Evolutionary conservation across 2,329 filamentous ascomycete genomes (phyloP), one percentile per base, ranked within the genome.

Genomic region (Claviceps sp.): DNA sequence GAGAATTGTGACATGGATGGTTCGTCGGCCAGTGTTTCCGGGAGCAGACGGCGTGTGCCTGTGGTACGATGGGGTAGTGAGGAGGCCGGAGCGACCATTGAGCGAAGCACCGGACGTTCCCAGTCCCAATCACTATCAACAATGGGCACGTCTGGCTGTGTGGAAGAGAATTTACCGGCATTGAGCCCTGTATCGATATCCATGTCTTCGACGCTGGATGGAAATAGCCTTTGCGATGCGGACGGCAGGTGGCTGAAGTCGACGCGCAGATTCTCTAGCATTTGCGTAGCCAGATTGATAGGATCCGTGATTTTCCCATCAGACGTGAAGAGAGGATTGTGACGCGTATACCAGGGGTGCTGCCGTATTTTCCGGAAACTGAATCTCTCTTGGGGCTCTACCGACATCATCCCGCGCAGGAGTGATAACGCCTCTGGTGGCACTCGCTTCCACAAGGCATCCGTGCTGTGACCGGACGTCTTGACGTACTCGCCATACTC

Each of bases 271-370:
- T 82, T 86, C 64, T 95, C 88, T 51, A 98, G 83, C 88, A 98
- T 95, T 63, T 88, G 83, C 0, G 93, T 95, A n/a, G 93, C 93
- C 47, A 98, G 75, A 51, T 82, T 80, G 56, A 97, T 73, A 1
- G 88, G 87, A 61, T 97, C 88, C 11, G 78, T 78, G 38, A 90
- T 77, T 57, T 76, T 81, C 58, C 91, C 91, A 55, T 89, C 84
- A 1, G 77, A 63, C 4, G 82, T 81, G 48, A 97, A 75, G 60
- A 89, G 84, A 37, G 76, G 77, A 66, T 97, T 98, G 54, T 76
- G 76, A 46, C 88, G 80, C 3, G 88, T 96, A 65, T 89, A 96
- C 93, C 93, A 98, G 1, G 90, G 91, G 68, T 98, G 93, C 57
- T 87, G 82, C 55, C 89, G 85, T 57, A 98, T 84, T 61, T 89